Conservation (phyloP, 2,329 filamentous ascomycete species). For the Aspergillus transmontanensis region DNA sequence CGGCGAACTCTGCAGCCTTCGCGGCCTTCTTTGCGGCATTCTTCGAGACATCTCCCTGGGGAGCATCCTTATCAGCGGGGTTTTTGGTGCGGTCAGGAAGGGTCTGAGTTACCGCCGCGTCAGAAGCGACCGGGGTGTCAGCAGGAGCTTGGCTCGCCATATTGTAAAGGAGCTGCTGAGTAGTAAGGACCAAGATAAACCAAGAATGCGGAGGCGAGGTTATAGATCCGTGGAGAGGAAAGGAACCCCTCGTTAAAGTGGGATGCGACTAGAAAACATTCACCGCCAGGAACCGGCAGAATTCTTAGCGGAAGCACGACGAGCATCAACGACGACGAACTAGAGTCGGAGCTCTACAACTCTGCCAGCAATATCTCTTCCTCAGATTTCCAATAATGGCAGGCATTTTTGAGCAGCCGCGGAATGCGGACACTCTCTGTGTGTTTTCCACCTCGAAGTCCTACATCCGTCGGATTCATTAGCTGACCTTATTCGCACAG, state of each 20-base stretch:
- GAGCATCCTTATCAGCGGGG: conserved; percentile 40
- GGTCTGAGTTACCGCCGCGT: conserved; percentile 32
- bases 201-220: conserved; percentile 16
- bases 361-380: conserved; percentile 24
- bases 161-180: conserved; percentile 18
- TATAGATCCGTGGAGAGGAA: conserved; percentile 2
- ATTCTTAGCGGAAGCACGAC: conserved; percentile 39
- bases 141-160: conserved; percentile 38
- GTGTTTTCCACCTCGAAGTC: conserved; percentile 34
- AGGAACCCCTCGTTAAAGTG: conserved; percentile 38
- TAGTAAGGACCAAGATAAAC: conserved; percentile 23
- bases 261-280: conserved; percentile 37
- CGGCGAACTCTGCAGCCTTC: conserved; percentile 31
- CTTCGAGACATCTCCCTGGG: conserved; percentile 38
- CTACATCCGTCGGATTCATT: conserved; percentile 8
- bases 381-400: conserved; percentile 64
- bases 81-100: conserved; percentile 43
- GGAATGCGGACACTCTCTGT: conserved; percentile 89
- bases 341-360: conserved; percentile 32
- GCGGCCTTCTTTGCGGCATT: conserved; percentile 31
- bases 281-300: conserved; percentile 47
- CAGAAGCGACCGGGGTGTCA: conserved; percentile 28
- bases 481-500: conserved; percentile 48
- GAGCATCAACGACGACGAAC: conserved; percentile 12
- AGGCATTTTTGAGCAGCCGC: conserved; percentile 92